Base-by-base conservation (phyloP, 2,329 filamentous ascomycete species). In the Exophiala sideris region DNA sequence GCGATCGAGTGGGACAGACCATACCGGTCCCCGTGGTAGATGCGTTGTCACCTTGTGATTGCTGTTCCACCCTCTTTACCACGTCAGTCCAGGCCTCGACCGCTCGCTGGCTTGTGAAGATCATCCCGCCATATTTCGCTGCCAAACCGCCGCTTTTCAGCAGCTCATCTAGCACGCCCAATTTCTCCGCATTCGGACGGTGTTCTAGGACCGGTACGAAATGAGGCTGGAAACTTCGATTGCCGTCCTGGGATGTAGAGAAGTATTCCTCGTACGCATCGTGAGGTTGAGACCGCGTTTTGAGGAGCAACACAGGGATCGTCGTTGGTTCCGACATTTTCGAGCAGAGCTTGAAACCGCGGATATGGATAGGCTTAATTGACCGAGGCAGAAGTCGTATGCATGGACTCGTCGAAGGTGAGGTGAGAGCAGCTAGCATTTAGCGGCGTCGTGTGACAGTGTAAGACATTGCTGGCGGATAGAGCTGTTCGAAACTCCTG, bases 91-190 rank as follows among this genome's bases (percentile, higher is more conserved):
- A 75, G 0, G 67, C 75, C 52, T 78, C 75, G 1, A 77, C 76
- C 3, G 76, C 74, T 33, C 76, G 65, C 61, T 78, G 75, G 52
- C 73, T 76, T 10, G 76, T 78, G 59, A 78, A 77, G 52, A 78
- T 76, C 45, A 78, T 59, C 1, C 76, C 76, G 21, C 75, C 75
- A 61, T 77, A 78, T 59, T 60, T 61, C 35, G 52, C 48, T 11
- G 50, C 48, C 10, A 73, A 62, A 35, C 60, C 56, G n/a, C 68
- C 66, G 2, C 63, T 67, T 9, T 63, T 56, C 54, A 77, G 70
- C 33, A 74, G 65, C 2, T 65, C 59, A 50, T 66, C 66, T 8
- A 76, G 63, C 24, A 50, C 49, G 2, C 58, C 53, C 45, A 78
- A 62, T 56, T 72, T 73, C 38, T 61, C 45, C 9, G 55, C 48